Evolutionary conservation across 2,329 filamentous ascomycete genomes (phyloP).

Genomic region (Penicillium sp.): DNA sequence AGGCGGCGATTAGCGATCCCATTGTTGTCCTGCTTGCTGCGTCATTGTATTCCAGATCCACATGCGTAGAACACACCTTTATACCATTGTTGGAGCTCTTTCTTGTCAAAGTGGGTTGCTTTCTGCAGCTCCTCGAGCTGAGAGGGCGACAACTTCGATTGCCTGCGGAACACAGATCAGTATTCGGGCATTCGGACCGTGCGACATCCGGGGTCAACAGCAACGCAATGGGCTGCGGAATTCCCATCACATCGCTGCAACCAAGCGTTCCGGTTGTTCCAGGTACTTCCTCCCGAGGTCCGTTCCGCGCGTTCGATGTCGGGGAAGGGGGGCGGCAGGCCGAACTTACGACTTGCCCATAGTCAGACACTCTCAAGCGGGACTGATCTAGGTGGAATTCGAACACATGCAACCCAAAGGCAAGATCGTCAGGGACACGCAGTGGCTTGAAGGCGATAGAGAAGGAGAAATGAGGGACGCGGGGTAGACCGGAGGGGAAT

Average conservation of each 20-base stretch:
- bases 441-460: conserved; percentile 6
- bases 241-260: not conserved
- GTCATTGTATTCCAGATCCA: not conserved
- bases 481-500: conserved; percentile 21
- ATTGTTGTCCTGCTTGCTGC: not conserved
- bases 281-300: conserved; percentile 3
- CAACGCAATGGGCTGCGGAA: not conserved
- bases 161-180: conserved; percentile 55
- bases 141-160: conserved; percentile 96
- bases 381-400: not conserved
- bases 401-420: conserved; percentile 9
- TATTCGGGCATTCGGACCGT: not conserved
- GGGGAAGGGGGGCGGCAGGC: conserved; percentile 9
- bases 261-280: conserved; percentile 2
- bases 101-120: conserved; percentile 98
- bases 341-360: conserved; percentile 42
- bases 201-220: not conserved
- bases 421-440: conserved; percentile 5
- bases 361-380: conserved; percentile 18
- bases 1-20: conserved; percentile 14
- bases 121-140: conserved; percentile 94
- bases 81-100: conserved; percentile 99
- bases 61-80: conserved; percentile 92
- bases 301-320: conserved; percentile 2
- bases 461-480: conserved; percentile 15